A percentile compares a stretch with the other conserved stretches of the same genome.
These are phyloP conservation scores for Talaromyces sp. DNA, from an alignment of 2,329 filamentous ascomycete species.

Conservation along the genomic window DNA sequence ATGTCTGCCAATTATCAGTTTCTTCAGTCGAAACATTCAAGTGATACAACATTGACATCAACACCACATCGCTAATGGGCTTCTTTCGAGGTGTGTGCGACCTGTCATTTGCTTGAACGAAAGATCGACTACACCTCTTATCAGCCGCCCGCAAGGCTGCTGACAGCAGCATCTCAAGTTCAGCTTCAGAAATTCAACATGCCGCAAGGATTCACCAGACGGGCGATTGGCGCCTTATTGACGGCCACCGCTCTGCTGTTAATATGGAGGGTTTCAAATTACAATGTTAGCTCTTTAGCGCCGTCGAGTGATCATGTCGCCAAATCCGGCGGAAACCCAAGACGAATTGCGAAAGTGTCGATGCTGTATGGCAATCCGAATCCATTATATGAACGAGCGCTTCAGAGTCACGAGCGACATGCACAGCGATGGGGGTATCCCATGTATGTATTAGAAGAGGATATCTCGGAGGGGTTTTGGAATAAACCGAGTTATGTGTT, in stretches of 20 bases:
- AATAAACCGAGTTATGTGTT: conserved; percentile 35
- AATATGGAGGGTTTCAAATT: conserved; percentile 16
- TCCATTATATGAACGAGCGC: conserved; percentile 34
- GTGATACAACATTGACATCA: background rate
- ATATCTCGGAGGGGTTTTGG: conserved; percentile 34
- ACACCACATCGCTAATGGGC: conserved; percentile 1
- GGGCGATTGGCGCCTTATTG: conserved; percentile 16
- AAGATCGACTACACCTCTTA: background rate
- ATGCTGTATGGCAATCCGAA: conserved; percentile 34
- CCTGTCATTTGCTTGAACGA: conserved; percentile 7
- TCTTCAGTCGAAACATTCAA: background rate
- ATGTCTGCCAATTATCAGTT: background rate
- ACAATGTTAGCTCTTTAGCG: background rate
- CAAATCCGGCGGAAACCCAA: background rate
- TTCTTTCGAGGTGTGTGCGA: background rate
- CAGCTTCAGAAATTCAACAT: background rate
- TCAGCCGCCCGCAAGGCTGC: conserved; percentile 4
- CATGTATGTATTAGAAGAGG: conserved; percentile 33
- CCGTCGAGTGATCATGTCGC: background rate
- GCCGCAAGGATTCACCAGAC: conserved; percentile 18
- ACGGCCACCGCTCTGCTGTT: conserved; percentile 14
- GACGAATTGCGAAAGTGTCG: conserved; percentile 31
- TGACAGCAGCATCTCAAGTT: background rate
- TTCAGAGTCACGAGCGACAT: conserved; percentile 35
- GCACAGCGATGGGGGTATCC: conserved; percentile 35